Conservation (phyloP, 768 basidiomycete genomes). For the Russula virescens region DNA sequence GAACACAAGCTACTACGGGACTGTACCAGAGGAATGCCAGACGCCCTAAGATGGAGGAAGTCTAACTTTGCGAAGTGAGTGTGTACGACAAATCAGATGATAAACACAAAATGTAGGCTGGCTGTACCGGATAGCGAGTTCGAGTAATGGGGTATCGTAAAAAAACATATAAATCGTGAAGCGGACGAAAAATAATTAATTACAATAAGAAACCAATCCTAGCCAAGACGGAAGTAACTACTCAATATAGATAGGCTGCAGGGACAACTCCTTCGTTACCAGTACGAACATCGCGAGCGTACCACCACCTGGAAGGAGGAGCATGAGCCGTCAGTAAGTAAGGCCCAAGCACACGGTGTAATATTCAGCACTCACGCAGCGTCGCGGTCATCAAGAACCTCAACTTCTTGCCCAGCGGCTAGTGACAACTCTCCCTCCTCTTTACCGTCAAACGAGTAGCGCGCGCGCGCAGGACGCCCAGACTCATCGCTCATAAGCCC, state of each 20-base stretch:
- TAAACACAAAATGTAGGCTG: slow-evolving; percentile 24
- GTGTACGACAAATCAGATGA: slow-evolving; percentile 2
- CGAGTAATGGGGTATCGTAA: slow-evolving; percentile 22
- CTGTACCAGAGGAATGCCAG: slow-evolving; percentile 20
- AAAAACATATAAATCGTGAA: slow-evolving; percentile 25
- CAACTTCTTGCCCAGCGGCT: slow-evolving; percentile 62
- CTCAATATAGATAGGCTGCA: slow-evolving; percentile 83
- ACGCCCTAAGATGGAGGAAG: slow-evolving; percentile 12
- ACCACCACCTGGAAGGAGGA: slow-evolving; percentile 77
- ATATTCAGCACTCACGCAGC: slow-evolving; percentile 55
- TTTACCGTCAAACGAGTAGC: slow-evolving; percentile 75
- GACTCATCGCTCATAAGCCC: slow-evolving; percentile 50
- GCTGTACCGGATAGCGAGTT: slow-evolving; percentile 18
- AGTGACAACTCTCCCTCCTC: slow-evolving; percentile 76
- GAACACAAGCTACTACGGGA: slow-evolving; percentile 18
- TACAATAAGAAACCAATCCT: slow-evolving; percentile 12
- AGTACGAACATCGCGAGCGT: slow-evolving; percentile 71
- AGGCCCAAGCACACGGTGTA: neutral
- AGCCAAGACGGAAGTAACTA: slow-evolving; percentile 4
- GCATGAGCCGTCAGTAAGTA: slow-evolving; percentile 16
- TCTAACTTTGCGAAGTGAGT: slow-evolving; percentile 21
- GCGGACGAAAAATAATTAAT: slow-evolving; percentile 17
- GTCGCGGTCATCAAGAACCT: slow-evolving; percentile 76
- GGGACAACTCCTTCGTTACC: slow-evolving; percentile 89
- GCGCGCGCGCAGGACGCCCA: slow-evolving; percentile 70